Base-by-base conservation (phyloP, 768 basidiomycete genomes). In the Holtermannia corniformis region DNA sequence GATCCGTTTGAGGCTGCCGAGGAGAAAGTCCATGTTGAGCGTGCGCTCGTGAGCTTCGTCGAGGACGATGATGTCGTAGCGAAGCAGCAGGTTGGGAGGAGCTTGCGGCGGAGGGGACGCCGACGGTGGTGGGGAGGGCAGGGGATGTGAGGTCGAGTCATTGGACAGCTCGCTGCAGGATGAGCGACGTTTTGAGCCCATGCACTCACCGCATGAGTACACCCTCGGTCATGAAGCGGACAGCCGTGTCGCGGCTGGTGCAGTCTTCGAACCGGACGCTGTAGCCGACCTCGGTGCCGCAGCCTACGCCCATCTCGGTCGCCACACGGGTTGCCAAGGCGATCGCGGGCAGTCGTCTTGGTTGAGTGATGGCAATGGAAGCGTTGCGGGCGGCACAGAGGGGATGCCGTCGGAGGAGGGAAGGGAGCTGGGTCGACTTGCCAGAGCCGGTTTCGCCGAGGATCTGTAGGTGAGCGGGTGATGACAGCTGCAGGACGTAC, bases 31-130 rank as follows among this genome's bases (percentile, higher is more conserved):
- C 4, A 95, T 99, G 40, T 92, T 80, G 24, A 99, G 75, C 0
- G 90, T 93, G 52, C 95, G 80, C 69, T 99, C 95, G 73, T 99
- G 95, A 0, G 95, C 95, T 71, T 99, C 95, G 62, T 99, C 95
- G 41, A 99, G 83, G 52, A 97, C 78, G 49, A 99, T 78, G 25
- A 91, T 81, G 65, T 86, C 85, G 73, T 97, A 99, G 53, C 78
- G 78, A 49, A 81, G 82, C 44, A 97, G 76, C 26, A 84, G 68
- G 25, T 68, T 63, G 13, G 67, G 41, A 16, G 23, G 27, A 28
- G 4, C 42, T 44, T 16, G 13, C 11, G 10, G 5, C 7, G 50
- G 50, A 10, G 50, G 50, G 16, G 41, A n/a, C 22, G 19, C 19
- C 16, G 50, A 41, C 26, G 37, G 10, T 4, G 37, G 41, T 4